Conservation (phyloP, 2,329 filamentous ascomycete species). For the Paecilomyces niveus region DNA sequence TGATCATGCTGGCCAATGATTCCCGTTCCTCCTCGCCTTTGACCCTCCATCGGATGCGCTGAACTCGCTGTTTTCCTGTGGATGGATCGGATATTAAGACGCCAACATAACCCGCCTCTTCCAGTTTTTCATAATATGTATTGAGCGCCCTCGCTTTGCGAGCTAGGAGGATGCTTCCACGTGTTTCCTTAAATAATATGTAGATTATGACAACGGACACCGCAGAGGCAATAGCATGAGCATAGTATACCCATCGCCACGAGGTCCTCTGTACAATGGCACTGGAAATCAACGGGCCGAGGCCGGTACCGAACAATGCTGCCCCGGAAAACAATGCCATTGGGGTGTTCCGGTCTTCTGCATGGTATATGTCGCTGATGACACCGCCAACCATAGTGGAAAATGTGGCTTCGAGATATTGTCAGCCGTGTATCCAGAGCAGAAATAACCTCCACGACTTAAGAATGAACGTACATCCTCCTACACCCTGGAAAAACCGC, state of each 20-base stretch:
- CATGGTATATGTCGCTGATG: slow-evolving; percentile 76
- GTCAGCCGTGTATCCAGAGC: not conserved
- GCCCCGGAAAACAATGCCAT: slow-evolving; percentile 83
- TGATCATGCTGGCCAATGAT: slow-evolving; percentile 62
- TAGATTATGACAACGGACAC: slow-evolving; percentile 58
- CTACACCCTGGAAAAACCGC: slow-evolving; percentile 70
- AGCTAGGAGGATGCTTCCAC: slow-evolving; percentile 71
- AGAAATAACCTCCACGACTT: not conserved
- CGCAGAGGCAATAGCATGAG: slow-evolving; percentile 66
- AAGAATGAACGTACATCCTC: slow-evolving; percentile 53
- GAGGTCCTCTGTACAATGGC: slow-evolving; percentile 59
- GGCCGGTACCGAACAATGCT: slow-evolving; percentile 71
- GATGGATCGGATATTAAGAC: slow-evolving; percentile 38
- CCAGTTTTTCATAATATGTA: slow-evolving; percentile 67
- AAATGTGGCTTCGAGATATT: slow-evolving; percentile 47
- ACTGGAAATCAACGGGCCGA: slow-evolving; percentile 66
- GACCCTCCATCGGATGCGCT: slow-evolving; percentile 71
- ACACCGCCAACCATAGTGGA: slow-evolving; percentile 91
- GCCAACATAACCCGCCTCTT: slow-evolving; percentile 55
- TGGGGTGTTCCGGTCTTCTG: slow-evolving; percentile 72
- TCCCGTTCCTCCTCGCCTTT: slow-evolving; percentile 69
- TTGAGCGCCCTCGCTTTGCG: slow-evolving; percentile 69
- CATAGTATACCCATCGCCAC: slow-evolving; percentile 87
- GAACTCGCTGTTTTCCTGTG: slow-evolving; percentile 20
- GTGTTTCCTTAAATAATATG: slow-evolving; percentile 71